Evolutionary conservation across 306 rosid genomes (phyloP).

Genomic region (Acacia confusa): DNA sequence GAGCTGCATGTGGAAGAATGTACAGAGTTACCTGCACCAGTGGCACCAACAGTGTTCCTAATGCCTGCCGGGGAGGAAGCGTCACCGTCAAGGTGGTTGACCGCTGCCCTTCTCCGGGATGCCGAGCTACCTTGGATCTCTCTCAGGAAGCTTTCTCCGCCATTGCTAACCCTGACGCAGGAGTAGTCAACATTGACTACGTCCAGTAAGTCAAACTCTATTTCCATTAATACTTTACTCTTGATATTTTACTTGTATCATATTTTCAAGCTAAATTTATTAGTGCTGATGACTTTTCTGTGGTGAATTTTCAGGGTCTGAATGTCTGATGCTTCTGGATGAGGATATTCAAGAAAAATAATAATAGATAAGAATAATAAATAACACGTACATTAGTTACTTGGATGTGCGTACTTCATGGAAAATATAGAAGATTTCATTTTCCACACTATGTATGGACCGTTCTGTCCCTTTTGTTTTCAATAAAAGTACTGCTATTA

Average conservation of each 20-base stretch:
- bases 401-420: background rate
- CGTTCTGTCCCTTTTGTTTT: background rate
- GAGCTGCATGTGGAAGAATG: conserved; percentile 36
- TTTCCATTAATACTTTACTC: background rate
- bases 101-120: conserved; percentile 34
- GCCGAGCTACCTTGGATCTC: conserved; percentile 35
- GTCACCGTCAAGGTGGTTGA: conserved; percentile 41
- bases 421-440: background rate
- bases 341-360: background rate
- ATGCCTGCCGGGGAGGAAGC: conserved; percentile 15
- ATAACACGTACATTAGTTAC: background rate
- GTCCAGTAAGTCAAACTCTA: background rate
- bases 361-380: background rate
- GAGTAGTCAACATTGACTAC: conserved; percentile 27
- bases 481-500: no score
- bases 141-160: conserved; percentile 35
- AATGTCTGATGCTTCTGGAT: background rate
- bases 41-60: conserved; percentile 18
- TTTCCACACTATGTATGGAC: background rate
- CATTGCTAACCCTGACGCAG: conserved; percentile 26
- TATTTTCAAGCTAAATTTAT: background rate
- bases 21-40: conserved; percentile 32
- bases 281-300: background rate
- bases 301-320: background rate
- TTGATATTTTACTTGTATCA: background rate